phyloP scores from a whole-genome alignment of 176 grass and related monocot genomes.

The Panicum miliaceum region DNA sequence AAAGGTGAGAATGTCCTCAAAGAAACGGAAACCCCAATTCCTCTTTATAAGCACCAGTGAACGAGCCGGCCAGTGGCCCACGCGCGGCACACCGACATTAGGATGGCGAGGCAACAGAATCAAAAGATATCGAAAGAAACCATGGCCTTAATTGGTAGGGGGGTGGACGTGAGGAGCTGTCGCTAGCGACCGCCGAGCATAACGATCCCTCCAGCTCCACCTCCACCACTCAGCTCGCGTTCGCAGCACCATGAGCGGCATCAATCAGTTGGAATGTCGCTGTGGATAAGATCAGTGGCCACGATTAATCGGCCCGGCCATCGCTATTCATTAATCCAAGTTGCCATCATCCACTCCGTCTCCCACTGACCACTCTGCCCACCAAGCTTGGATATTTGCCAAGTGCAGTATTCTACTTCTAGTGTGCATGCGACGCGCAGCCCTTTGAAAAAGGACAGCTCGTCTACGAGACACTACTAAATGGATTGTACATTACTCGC shows the following conservation, averaged over 20 bases:
- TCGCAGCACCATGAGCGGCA: not conserved
- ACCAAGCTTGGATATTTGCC: not conserved
- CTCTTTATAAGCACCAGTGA: slow-evolving; percentile 45
- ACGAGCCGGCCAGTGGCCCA: not conserved
- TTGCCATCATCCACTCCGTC: slow-evolving; percentile 5
- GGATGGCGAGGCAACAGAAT: slow-evolving; percentile 3
- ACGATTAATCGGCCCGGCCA: not conserved
- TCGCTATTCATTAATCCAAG: not conserved
- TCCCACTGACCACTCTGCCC: not conserved
- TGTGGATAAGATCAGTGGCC: slow-evolving; percentile 39
- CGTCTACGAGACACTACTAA: not conserved
- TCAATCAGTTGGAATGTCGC: slow-evolving; percentile 45
- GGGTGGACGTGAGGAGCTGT: slow-evolving; percentile 23
- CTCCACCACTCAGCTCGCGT: not conserved
- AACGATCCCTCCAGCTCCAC: not conserved
- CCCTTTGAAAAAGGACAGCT: not conserved
- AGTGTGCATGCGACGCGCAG: slow-evolving; percentile 26
- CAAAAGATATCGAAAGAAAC: slow-evolving; percentile 32
- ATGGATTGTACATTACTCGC: not conserved
- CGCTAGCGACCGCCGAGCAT: not conserved
- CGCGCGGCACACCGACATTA: slow-evolving; percentile 31
- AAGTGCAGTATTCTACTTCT: not conserved
- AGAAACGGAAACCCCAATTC: not conserved
- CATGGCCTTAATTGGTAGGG: slow-evolving; percentile 10
- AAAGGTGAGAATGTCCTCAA: slow-evolving; percentile 19